Base-by-base conservation (phyloP, 768 basidiomycete species). In the Lentinula boryana region DNA sequence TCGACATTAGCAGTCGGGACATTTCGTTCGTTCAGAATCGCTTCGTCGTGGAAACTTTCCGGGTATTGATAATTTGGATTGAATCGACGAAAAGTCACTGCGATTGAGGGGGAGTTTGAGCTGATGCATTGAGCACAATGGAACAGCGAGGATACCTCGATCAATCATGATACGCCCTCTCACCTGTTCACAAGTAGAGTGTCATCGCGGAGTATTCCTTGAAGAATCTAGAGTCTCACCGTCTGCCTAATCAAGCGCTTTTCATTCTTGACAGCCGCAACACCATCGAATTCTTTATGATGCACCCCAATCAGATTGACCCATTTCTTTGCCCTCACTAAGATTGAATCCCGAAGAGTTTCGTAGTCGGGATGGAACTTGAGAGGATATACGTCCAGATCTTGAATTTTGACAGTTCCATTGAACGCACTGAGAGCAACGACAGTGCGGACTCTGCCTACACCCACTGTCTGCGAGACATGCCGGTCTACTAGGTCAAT, bases 81-180 rank as follows among this genome's bases (percentile, higher is more conserved):
- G 56, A 80, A 67, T 38, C 79, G 75, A 50, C 77, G 76, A 75
- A 86, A 86, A 3, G 79, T 80, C 4, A 73, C 77, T 75, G 58
- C 21, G 44, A 53, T 21, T 48, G 46, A 16, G 15, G n/a, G 15
- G n/a, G 36, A 38, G 2, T 13, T 43, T n/a, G 41, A 43, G 41
- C 41, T 13, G 16, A n/a, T 15, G 36, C 36, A 27, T 38, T 43
- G 10, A n/a, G n/a, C n/a, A 43, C 46, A 23, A 40, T 31, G 56
- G 36, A 49, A 49, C 32, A 50, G 7, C 31, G 27, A 21, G 68
- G 69, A 27, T 63, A 82, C 80, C 75, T 67, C 83, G 70, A 65
- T 87, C 86, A 46, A 87, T 72, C 83, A 87, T 86, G 58, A 86
- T 79, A 16, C 85, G 74, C 46, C 84, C 78, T 44, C 75, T 78